phyloP scores from a whole-genome alignment of 164 flowering plant genomes.

The Cinnamomum micranthum region DNA sequence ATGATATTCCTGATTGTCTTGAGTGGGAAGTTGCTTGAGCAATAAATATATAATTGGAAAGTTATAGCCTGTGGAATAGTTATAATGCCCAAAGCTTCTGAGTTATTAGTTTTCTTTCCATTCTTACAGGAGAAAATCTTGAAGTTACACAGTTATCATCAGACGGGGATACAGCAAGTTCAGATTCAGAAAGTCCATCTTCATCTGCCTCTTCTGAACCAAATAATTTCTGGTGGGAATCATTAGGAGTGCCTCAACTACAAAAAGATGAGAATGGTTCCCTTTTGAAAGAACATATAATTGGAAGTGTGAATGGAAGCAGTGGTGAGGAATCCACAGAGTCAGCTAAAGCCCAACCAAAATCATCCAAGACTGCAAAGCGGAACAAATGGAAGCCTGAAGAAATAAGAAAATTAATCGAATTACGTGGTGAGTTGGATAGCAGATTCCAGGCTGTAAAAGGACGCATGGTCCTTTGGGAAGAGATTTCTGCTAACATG shows the following conservation, averaged over 20 bases:
- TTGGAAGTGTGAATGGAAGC: conserved; percentile 26
- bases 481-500: conserved; percentile 71
- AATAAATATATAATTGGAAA: not conserved
- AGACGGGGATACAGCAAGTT: conserved; percentile 37
- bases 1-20: too few relatives aligned
- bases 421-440: conserved; percentile 67
- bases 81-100: not conserved
- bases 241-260: conserved; percentile 28
- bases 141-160: conserved; percentile 24
- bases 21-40: not conserved
- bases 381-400: conserved; percentile 88
- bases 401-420: conserved; percentile 70
- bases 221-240: conserved; percentile 46
- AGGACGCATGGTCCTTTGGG: conserved; percentile 95
- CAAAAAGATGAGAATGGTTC: conserved; percentile 24
- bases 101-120: not conserved
- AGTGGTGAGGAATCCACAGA: conserved; percentile 26
- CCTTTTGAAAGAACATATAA: conserved; percentile 12
- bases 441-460: conserved; percentile 68
- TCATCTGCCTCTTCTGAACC: conserved; percentile 21
- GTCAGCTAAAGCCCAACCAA: conserved; percentile 18
- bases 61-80: not conserved
- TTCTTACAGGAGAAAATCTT: conserved; percentile 28
- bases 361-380: conserved; percentile 47
- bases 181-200: conserved; percentile 23